Percentiles rank a stretch among this genome's conserved stretches.
Evolutionary conservation across 2,329 filamentous ascomycete genomes (phyloP).

Genomic region (Fusarium pininemorale): DNA sequence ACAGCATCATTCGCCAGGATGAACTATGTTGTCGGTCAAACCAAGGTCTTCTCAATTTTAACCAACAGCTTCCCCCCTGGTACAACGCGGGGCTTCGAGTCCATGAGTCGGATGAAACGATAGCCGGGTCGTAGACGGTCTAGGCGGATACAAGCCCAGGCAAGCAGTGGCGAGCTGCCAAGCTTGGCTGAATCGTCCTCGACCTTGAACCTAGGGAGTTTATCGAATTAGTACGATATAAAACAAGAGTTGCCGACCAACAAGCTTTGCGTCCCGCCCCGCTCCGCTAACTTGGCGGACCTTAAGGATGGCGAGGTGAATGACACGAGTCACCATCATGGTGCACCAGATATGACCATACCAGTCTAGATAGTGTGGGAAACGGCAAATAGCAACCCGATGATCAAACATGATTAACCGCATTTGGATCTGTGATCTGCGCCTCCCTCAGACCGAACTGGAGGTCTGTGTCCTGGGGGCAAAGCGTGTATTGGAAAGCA

Average conservation of each 20-base stretch:
- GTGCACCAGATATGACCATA: not conserved
- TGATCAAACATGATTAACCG: not conserved
- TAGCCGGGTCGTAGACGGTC: constrained; percentile 66
- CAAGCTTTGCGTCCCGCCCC: not conserved
- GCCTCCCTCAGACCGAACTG: not conserved
- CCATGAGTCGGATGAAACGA: constrained; percentile 62
- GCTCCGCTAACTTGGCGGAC: not conserved
- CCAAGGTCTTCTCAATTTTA: constrained; percentile 59
- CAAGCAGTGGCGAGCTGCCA: constrained; percentile 53
- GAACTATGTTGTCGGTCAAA: constrained; percentile 36
- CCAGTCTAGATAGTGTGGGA: not conserved
- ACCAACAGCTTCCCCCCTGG: constrained; percentile 61
- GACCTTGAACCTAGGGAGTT: constrained; percentile 59
- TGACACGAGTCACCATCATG: not conserved
- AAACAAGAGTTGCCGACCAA: constrained; percentile 10
- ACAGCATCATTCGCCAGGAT: not conserved
- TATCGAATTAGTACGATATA: constrained; percentile 30
- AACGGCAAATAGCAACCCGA: not conserved
- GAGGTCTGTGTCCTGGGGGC: not conserved
- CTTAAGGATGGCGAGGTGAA: not conserved
- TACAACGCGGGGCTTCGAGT: constrained; percentile 56
- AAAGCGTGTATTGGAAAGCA: constrained; percentile 8
- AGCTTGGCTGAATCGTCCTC: constrained; percentile 57
- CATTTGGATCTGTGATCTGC: not conserved
- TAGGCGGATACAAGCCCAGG: constrained; percentile 68